Evolutionary conservation across 2,329 filamentous ascomycete genomes (phyloP), one percentile per base, ranked within the genome.

Genomic region (Aspergillus fumigatus): DNA sequence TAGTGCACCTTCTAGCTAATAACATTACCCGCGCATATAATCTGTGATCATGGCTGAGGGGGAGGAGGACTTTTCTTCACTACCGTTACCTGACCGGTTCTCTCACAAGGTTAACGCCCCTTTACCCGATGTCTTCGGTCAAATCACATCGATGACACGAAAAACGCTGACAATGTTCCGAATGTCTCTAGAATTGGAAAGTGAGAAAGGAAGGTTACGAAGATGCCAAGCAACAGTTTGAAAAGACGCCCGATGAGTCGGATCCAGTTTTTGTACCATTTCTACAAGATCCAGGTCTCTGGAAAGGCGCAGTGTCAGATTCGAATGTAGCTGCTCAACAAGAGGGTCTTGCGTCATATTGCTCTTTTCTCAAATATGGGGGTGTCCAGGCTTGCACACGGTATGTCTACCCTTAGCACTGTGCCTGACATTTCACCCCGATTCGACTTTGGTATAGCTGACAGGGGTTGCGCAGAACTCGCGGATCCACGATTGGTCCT

Each of bases 301-400:
- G 92, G 93, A 97, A 97, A 74, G 88, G 86, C 38, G 94, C 92
- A 1, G 93, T 94, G 6, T 86, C 87, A 66, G 94, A 99, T 75
- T 94, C 92, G 54, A 99, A 99, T 68, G 94, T 99, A 57, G 94
- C 93, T 19, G 94, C 95, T 35, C 94, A 99, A 73, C 88, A 95
- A 76, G 95, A 99, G 66, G 94, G 90, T 59, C 84, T 99, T 50
- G 86, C 84, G 50, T 89, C 93, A 40, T 84, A 96, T 67, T 96
- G 92, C 75, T 87, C 91, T 1, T 99, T 97, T 72, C 82, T 99
- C 56, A 93, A 97, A 70, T 96, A 89, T 68, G 91, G 91, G 58
- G 92, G 93, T 54, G 81, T 84, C 57, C 88, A 95, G 65, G 88
- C 88, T 56, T 89, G 88, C 67, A 80, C 87, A 63, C 86, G 90